Evolutionary conservation across 2,329 filamentous ascomycete species (phyloP).

Genomic region (Xylariales sp.): DNA sequence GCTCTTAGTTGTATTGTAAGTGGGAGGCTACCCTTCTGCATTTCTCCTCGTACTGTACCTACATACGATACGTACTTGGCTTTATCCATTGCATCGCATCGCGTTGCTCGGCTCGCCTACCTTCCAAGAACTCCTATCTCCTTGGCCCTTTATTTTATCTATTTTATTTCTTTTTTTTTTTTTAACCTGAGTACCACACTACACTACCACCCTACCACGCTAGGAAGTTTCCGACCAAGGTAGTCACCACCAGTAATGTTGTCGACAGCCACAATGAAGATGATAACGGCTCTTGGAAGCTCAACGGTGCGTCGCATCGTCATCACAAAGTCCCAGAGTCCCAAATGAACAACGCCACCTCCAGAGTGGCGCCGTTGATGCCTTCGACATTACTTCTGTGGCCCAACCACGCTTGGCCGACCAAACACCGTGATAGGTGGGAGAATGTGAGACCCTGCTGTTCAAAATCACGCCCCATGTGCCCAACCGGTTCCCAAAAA

Average conservation of each 20-base stretch:
- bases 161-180: no score
- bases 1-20: no score
- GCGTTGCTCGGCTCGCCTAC: no score
- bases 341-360: constrained; percentile 27
- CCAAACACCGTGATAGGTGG: constrained; percentile 19
- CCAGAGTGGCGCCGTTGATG: constrained; percentile 33
- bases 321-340: constrained; percentile 16
- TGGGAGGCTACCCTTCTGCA: no score
- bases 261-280: constrained; percentile 21
- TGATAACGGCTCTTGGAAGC: constrained; percentile 22
- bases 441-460: constrained; percentile 18
- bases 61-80: no score
- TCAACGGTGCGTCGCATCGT: constrained; percentile 23
- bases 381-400: constrained; percentile 15
- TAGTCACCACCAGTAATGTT: not conserved
- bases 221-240: constrained; percentile 26
- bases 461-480: constrained; percentile 16
- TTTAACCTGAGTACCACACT: no score
- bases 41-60: no score
- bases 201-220: constrained; percentile 9
- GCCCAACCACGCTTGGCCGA: constrained; percentile 25
- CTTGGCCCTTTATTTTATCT: no score
- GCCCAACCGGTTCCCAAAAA: constrained; percentile 31
- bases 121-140: no score
- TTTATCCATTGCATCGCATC: no score